Conservation (phyloP, 2,329 filamentous ascomycete species). For the Fusarium globosum region DNA sequence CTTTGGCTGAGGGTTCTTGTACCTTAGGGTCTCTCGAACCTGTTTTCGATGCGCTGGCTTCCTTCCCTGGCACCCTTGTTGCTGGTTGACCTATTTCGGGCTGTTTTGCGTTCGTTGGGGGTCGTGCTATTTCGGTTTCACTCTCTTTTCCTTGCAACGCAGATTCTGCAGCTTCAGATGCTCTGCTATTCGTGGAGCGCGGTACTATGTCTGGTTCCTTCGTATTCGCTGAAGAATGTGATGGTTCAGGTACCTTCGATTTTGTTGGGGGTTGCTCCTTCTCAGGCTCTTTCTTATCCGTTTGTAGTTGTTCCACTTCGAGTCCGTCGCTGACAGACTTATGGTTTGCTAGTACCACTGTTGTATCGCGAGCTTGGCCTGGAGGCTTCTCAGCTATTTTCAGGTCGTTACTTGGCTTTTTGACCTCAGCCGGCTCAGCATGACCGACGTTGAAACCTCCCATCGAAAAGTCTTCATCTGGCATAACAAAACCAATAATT, state of each 20-base stretch:
- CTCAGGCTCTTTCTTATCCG: background rate
- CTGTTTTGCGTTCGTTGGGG: background rate
- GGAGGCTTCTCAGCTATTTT: background rate
- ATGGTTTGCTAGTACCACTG: background rate
- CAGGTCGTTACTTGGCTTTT: background rate
- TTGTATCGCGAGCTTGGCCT: background rate
- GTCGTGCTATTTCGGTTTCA: background rate
- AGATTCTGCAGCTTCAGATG: background rate
- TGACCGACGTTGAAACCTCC: conserved; percentile 27
- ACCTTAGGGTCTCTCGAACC: background rate
- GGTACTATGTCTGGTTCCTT: background rate
- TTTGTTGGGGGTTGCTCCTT: background rate
- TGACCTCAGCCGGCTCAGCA: background rate
- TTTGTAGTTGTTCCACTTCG: background rate
- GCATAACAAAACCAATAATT: conserved; percentile 55
- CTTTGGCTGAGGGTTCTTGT: background rate
- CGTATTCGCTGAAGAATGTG: background rate
- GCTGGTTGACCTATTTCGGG: background rate
- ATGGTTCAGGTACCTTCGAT: background rate
- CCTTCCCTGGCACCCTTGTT: background rate
- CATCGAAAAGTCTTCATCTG: conserved; percentile 24
- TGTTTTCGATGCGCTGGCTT: background rate
- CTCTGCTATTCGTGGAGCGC: background rate
- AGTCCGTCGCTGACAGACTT: background rate
- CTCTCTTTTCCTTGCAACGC: background rate